Base-by-base conservation (phyloP, 1,284 basidiomycete species). In the Boletus semigastroideus region DNA sequence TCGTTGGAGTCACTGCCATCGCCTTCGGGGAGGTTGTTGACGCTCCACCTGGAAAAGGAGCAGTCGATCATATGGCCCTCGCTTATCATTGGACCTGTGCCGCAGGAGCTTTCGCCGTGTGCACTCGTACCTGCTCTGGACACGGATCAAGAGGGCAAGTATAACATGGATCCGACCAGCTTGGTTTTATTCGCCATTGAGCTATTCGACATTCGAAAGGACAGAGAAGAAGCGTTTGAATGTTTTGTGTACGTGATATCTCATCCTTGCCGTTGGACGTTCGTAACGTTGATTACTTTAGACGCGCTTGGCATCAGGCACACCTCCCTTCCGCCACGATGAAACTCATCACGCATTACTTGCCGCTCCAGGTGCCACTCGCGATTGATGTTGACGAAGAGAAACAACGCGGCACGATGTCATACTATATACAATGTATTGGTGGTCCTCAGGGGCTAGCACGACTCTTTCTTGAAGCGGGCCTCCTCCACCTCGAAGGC, bases 131-230 rank as follows among this genome's bases (percentile, higher is more conserved):
- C 83, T 1, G 72, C 79, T 12, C 74, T 80, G 58, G 74, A 81
- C 47, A 67, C 75, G 28, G 78, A 76, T 54, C 64, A 75, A 39
- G 79, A 81, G 53, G 74, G 79, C 48, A 77, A 78, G 58, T 90
- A 87, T 59, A 89, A 90, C 59, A 88, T 90, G 84, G 87, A 91
- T 64, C 83, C 88, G 2, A 90, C 88, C 13, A 90, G 87, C 64
- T 71, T 91, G 22, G 80, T 84, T 2, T 69, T 90, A 46, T 76
- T 82, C 50, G 87, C 78, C 8, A 72, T 88, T 41, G 88, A 90
- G 59, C 63, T 84, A 46, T 77, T 80, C 42, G 87, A 90, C 64
- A 86, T 90, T 48, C 76, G 86, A 44, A 83, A 83, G 61, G 79
- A 87, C 45, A 82, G 78, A 54, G 83, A 86, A 37, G 84, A 83